Percentiles rank a stretch among this genome's conserved stretches.
Evolutionary conservation across 805 yeast species (phyloP).

Genomic region (Monosporozyma siamensis): DNA sequence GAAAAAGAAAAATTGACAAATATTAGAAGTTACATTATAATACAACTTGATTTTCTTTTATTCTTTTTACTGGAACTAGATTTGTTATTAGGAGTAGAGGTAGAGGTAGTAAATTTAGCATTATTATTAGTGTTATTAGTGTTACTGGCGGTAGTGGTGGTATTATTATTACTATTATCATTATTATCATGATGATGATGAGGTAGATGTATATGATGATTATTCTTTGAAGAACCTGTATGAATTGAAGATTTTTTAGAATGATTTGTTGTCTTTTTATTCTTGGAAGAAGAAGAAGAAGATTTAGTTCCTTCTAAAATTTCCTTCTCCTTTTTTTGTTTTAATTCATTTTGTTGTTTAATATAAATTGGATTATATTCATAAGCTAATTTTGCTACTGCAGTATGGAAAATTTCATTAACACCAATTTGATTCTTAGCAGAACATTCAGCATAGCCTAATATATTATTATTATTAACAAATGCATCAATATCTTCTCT

Average conservation of each 20-base stretch:
- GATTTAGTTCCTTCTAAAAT: background rate
- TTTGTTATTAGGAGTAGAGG: background rate
- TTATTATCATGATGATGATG: background rate
- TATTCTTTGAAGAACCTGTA: background rate
- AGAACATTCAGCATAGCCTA: constrained; percentile 76
- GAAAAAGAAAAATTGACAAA: no score
- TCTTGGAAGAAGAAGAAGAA: background rate
- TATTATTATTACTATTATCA: background rate
- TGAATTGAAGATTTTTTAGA: background rate
- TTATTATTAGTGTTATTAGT: background rate
- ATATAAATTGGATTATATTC: constrained; percentile 10
- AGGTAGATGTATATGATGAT: background rate
- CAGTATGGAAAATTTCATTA: constrained; percentile 73
- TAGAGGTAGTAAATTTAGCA: background rate
- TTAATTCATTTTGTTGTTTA: constrained; percentile 3
- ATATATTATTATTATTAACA: constrained; percentile 64
- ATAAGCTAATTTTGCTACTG: constrained; percentile 56
- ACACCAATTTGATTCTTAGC: constrained; percentile 86
- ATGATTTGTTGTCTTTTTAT: background rate
- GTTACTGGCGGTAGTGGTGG: background rate
- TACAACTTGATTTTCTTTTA: constrained; percentile 19
- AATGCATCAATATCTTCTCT: constrained; percentile 51
- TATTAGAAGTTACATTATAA: constrained; percentile 18
- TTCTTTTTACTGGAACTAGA: constrained; percentile 5
- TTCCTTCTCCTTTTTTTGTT: background rate